A percentile compares a stretch with the other conserved stretches of the same genome.
These are phyloP conservation scores for Microsporum ferrugineum DNA, from an alignment of 2,329 filamentous ascomycete species.

Conservation along the genomic window DNA sequence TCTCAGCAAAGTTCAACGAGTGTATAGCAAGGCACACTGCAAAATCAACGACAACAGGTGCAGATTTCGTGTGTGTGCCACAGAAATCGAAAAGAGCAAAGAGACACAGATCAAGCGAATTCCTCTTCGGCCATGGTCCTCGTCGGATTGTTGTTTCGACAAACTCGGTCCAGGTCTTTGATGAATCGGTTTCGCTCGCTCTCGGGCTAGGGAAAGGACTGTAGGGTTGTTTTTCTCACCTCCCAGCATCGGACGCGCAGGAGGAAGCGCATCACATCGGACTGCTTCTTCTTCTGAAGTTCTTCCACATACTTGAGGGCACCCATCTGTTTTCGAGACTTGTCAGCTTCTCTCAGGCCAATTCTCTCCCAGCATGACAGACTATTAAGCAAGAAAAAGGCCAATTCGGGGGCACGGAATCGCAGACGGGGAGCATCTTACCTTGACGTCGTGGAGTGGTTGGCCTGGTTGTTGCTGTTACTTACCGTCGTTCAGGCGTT, in stretches of 20 bases:
- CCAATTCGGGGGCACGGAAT: neutral
- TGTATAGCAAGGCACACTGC: slow-evolving; percentile 68
- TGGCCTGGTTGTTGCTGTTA: slow-evolving; percentile 35
- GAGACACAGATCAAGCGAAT: slow-evolving; percentile 6
- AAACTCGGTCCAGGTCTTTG: slow-evolving; percentile 2
- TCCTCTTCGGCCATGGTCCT: slow-evolving; percentile 3
- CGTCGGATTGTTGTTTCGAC: slow-evolving; percentile 14
- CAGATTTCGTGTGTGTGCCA: slow-evolving; percentile 11
- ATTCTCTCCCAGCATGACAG: neutral
- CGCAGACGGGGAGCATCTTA: slow-evolving; percentile 19
- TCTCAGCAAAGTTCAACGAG: slow-evolving; percentile 99
- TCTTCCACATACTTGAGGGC: slow-evolving; percentile 99
- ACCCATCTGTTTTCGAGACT: slow-evolving; percentile 59
- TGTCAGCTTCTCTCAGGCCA: slow-evolving; percentile 6
- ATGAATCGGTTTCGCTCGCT: neutral
- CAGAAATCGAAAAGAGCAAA: slow-evolving; percentile 2
- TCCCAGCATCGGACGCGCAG: slow-evolving; percentile 99
- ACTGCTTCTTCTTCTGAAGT: slow-evolving; percentile 99
- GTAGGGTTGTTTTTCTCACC: slow-evolving; percentile 40
- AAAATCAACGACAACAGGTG: slow-evolving; percentile 30
- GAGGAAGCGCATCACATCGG: slow-evolving; percentile 99
- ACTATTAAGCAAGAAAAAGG: neutral
- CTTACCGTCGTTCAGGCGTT: slow-evolving; percentile 25
- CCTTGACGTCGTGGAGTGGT: slow-evolving; percentile 36
- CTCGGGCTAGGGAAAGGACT: neutral